These are phyloP conservation scores for Limtongia smithiae DNA, from an alignment of 805 yeast genomes.

Conservation along the genomic window DNA sequence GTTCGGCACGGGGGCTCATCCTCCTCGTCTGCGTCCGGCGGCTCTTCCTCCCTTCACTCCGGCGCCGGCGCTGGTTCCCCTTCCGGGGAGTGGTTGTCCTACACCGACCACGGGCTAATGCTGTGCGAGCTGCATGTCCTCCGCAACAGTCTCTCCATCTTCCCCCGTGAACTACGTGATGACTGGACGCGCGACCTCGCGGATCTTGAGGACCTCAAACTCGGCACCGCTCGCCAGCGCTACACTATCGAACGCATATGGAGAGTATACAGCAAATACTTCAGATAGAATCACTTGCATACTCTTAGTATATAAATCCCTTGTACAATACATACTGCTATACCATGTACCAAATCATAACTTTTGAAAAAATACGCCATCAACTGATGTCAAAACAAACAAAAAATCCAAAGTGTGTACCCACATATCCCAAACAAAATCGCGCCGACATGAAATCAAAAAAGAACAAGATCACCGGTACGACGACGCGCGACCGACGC, in stretches of 20 bases:
- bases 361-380: background rate
- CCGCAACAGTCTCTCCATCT: constrained; percentile 45
- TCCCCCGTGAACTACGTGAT: constrained; percentile 48
- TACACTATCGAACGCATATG: constrained; percentile 42
- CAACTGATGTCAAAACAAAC: background rate
- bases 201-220: constrained; percentile 49
- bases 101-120: constrained; percentile 54
- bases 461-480: background rate
- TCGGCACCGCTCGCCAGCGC: constrained; percentile 42
- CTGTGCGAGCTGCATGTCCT: constrained; percentile 64
- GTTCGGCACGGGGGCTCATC: constrained; percentile 10
- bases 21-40: background rate
- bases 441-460: background rate
- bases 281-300: background rate
- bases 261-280: constrained; percentile 22
- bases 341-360: background rate
- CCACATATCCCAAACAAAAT: no score
- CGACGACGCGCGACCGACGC: background rate
- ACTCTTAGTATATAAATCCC: no score
- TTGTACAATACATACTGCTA: background rate
- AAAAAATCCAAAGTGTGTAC: background rate
- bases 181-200: constrained; percentile 65
- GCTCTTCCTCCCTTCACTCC: no score
- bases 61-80: background rate
- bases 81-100: constrained; percentile 31